Evolutionary conservation across 192 early-diverging fungal genomes (phyloP).

Genomic region (Chytriomyces sp.): DNA sequence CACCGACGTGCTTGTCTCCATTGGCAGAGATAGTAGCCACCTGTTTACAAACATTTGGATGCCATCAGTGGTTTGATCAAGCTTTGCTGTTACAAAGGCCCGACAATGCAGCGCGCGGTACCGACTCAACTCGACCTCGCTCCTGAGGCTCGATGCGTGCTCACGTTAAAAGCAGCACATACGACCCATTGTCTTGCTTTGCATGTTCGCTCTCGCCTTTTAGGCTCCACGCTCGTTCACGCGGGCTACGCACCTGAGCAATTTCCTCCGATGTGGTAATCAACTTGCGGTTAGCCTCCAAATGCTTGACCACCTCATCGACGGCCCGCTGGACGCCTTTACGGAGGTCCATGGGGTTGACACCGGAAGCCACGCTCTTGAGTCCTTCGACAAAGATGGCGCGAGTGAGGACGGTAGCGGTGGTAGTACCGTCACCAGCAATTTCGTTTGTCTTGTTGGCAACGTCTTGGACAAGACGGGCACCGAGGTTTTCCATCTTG

Average conservation of each 20-base stretch:
- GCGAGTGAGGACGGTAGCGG: slow-evolving; percentile 91
- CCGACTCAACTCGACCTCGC: no score
- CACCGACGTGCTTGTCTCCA: slow-evolving; percentile 96
- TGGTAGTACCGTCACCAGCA: slow-evolving; percentile 99
- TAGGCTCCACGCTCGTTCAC: no score
- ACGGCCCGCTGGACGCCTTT: slow-evolving; percentile 94
- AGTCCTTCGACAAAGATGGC: slow-evolving; percentile 99
- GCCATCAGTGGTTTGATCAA: not conserved
- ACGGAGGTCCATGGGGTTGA: slow-evolving; percentile 98
- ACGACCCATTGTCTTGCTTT: no score
- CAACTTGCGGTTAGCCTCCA: slow-evolving; percentile 85
- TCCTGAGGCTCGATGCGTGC: no score
- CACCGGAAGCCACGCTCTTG: slow-evolving; percentile 98
- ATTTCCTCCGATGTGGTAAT: slow-evolving; percentile 97
- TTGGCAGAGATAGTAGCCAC: slow-evolving; percentile 99
- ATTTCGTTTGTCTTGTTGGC: slow-evolving; percentile 99
- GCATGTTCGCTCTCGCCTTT: no score
- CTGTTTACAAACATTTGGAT: no score
- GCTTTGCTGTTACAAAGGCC: not conserved
- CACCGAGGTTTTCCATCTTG: slow-evolving; percentile 99
- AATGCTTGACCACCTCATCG: slow-evolving; percentile 88
- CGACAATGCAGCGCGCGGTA: no score
- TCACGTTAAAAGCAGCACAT: no score
- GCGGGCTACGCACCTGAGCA: slow-evolving; percentile 72
- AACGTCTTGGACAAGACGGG: slow-evolving; percentile 97